Evolutionary conservation across 441 rosid genomes (phyloP).

Genomic region (Kokia cookei): DNA sequence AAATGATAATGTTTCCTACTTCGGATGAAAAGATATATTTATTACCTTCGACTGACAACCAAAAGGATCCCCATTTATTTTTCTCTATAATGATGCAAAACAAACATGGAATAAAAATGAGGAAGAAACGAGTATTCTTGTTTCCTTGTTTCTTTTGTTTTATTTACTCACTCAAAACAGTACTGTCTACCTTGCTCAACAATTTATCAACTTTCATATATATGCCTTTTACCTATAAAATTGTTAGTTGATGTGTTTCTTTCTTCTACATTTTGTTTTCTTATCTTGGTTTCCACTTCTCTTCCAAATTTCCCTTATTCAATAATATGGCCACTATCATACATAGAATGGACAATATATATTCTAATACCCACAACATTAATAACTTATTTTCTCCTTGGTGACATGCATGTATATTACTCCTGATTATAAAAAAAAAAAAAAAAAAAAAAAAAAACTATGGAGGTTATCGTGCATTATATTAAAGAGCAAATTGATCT

Average conservation of each 20-base stretch:
- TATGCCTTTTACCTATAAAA: neutral
- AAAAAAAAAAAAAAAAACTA: too few species aligned
- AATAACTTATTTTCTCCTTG: neutral
- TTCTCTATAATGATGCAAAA: conserved; percentile 16
- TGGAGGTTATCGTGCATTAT: too few species aligned
- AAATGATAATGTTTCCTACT: conserved; percentile 67
- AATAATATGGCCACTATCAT: neutral
- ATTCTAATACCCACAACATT: neutral
- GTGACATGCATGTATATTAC: too few species aligned
- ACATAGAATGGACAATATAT: neutral
- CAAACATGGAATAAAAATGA: conserved; percentile 18
- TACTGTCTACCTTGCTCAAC: conserved; percentile 3
- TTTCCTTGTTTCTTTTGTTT: conserved; percentile 1
- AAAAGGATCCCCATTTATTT: conserved; percentile 25
- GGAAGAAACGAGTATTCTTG: conserved; percentile 14
- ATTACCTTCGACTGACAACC: conserved; percentile 4
- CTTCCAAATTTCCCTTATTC: neutral
- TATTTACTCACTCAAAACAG: conserved; percentile 3
- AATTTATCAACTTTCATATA: neutral
- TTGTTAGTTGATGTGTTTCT: conserved; percentile 24
- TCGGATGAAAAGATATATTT: conserved; percentile 33
- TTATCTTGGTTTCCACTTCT: conserved; percentile 19
- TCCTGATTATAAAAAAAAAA: too few species aligned
- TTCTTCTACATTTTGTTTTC: conserved; percentile 10
- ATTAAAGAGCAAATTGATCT: too few species aligned